Evolutionary conservation across 164 flowering plant genomes (phyloP), one percentile per base, ranked within the genome.

Genomic region (Cinnamomum micranthum): DNA sequence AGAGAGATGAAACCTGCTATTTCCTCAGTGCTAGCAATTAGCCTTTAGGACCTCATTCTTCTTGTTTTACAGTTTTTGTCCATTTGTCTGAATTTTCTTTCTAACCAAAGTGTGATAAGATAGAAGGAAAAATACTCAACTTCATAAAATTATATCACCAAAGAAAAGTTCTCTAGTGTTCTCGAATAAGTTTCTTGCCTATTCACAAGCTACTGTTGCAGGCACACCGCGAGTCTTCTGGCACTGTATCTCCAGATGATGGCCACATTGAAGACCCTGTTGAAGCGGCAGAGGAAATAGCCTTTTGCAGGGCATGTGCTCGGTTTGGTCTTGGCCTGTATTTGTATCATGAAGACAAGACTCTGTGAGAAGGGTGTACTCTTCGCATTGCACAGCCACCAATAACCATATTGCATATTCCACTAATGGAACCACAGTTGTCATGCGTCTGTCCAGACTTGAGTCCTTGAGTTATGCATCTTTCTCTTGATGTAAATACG

Each of bases 311-410:
- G 78, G 98, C 99, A 25, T 95, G 99, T 85, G 92, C 98, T 50
- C 89, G 99, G 72, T 92, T 95, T 77, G 99, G 99, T 76, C 93
- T 95, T 68, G 99, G 99, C 65, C 77, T 95, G 80, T 92, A 95
- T 73, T 82, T 95, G 27, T 95, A 92, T 79, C 99, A 95, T 72
- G 93, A 89, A 77, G 90, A 92, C 51, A 86, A 86, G 80, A 65
- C 71, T 50, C 75, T 73, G 23, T 75, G 69, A 71, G 66, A 35
- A 31, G 68, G 24, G 24, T 55, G 60, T 17, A 55, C 17, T 55
- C 60, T 35, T 19, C 6, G 60, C 13, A 55, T 55, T 15, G 19
- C 20, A 55, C 60, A 55, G 4, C 20, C 20, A 13, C 60, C 60
- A 14, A 17, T 55, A 55, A 55, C 12, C 60, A 55, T 55, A 35